Conservation (phyloP, 2,329 filamentous ascomycete species). For the Clarireedia homoeocarpa region DNA sequence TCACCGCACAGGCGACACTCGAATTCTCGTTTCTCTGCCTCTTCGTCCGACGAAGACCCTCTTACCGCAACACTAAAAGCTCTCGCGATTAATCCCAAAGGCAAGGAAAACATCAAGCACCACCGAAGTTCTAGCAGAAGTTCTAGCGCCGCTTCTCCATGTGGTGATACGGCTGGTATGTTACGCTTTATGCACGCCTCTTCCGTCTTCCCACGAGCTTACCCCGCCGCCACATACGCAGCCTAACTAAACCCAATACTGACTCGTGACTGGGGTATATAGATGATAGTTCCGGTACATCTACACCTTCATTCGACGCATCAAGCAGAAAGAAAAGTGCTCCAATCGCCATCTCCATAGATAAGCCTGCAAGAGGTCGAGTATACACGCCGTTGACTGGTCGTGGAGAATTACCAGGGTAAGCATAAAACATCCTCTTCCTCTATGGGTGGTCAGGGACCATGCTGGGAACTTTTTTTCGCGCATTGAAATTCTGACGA, state of each 20-base stretch:
- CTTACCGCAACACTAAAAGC: constrained; percentile 13
- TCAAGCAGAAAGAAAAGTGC: constrained; percentile 31
- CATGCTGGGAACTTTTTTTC: neutral
- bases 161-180: constrained; percentile 15
- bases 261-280: constrained; percentile 1
- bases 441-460: neutral
- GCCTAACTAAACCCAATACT: neutral
- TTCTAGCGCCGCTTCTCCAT: constrained; percentile 8
- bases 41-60: constrained; percentile 18
- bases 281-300: constrained; percentile 8
- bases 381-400: constrained; percentile 41
- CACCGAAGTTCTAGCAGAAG: neutral
- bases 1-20: constrained; percentile 34
- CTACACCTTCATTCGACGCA: constrained; percentile 9
- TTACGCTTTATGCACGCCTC: constrained; percentile 6
- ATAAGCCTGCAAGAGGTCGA: constrained; percentile 37
- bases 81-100: constrained; percentile 4
- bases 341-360: constrained; percentile 50
- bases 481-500: neutral
- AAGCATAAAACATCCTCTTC: constrained; percentile 27
- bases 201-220: neutral
- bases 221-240: constrained; percentile 3
- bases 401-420: constrained; percentile 52
- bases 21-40: neutral
- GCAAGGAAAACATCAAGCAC: constrained; percentile 6